These are phyloP conservation scores for Colletotrichum tropicale DNA, from an alignment of 2,329 filamentous ascomycete species.

Conservation along the genomic window DNA sequence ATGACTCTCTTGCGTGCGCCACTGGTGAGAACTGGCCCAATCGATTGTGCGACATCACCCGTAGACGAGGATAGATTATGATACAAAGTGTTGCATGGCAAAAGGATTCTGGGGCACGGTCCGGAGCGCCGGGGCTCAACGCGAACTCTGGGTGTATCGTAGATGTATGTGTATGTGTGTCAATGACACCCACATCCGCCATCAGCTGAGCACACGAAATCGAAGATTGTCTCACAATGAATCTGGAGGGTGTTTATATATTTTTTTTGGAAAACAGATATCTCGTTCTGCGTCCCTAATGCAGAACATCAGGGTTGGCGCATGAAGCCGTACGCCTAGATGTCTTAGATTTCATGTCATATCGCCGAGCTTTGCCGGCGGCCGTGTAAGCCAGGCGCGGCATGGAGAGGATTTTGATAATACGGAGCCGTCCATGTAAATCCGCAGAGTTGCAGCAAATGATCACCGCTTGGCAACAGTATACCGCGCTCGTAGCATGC, in stretches of 20 bases:
- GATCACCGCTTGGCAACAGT: neutral
- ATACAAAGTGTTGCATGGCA: neutral
- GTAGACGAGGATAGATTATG: neutral
- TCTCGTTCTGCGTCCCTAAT: neutral
- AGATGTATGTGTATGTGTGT: neutral
- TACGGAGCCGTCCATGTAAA: neutral
- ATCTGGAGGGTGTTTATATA: neutral
- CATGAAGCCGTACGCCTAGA: neutral
- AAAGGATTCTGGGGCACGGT: neutral
- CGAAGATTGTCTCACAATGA: neutral
- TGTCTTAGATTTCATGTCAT: neutral
- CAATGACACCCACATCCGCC: neutral
- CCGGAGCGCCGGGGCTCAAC: neutral
- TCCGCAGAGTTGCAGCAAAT: neutral
- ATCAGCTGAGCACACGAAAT: neutral
- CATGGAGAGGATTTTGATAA: neutral
- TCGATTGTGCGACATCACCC: too few species aligned
- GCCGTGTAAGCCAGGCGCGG: too few species aligned
- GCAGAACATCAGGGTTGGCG: neutral
- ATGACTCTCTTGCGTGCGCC: neutral
- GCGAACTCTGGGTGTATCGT: neutral
- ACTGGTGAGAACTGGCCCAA: neutral
- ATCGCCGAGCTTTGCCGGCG: neutral
- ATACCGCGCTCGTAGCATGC: neutral
- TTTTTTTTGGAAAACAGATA: neutral